These are phyloP conservation scores for Talaromyces proteolyticus DNA, from an alignment of 495 filamentous ascomycete species.

Conservation along the genomic window DNA sequence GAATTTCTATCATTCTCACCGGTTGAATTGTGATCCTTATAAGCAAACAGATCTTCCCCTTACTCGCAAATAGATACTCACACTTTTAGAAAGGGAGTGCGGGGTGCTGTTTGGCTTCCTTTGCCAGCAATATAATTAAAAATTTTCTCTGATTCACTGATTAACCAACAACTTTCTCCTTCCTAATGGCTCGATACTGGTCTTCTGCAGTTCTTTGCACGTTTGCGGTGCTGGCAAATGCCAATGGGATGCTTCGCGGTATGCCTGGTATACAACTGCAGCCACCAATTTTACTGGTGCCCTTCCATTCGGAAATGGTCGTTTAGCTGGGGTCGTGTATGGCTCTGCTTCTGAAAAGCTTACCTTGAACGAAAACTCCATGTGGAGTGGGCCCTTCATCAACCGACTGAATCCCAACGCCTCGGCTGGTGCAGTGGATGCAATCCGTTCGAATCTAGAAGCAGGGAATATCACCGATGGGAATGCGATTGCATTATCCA, in stretches of 20 bases:
- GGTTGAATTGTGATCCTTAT: no score
- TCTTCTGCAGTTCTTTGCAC: no score
- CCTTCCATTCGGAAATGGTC: conserved; percentile 37
- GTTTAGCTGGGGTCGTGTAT: conserved; percentile 35
- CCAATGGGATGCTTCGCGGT: conserved; percentile 1
- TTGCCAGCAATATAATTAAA: no score
- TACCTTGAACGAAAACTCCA: conserved; percentile 39
- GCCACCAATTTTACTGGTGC: conserved; percentile 3
- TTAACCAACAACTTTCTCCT: no score
- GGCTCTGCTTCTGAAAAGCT: conserved; percentile 31
- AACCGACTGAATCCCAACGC: conserved; percentile 28
- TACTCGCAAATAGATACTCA: no score
- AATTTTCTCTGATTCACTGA: no score
- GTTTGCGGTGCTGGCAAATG: no score
- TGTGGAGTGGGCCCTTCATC: conserved; percentile 35
- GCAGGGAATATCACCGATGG: conserved; percentile 28
- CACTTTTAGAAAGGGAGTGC: no score
- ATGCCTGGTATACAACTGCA: not conserved
- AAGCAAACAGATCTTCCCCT: no score
- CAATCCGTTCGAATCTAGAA: conserved; percentile 24
- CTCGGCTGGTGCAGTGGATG: conserved; percentile 11
- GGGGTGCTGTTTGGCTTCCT: no score
- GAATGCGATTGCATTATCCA: conserved; percentile 15
- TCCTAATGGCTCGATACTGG: no score
- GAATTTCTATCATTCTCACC: no score